These are phyloP conservation scores for Mycena epipterygia DNA, from an alignment of 768 basidiomycete species.

Conservation along the genomic window DNA sequence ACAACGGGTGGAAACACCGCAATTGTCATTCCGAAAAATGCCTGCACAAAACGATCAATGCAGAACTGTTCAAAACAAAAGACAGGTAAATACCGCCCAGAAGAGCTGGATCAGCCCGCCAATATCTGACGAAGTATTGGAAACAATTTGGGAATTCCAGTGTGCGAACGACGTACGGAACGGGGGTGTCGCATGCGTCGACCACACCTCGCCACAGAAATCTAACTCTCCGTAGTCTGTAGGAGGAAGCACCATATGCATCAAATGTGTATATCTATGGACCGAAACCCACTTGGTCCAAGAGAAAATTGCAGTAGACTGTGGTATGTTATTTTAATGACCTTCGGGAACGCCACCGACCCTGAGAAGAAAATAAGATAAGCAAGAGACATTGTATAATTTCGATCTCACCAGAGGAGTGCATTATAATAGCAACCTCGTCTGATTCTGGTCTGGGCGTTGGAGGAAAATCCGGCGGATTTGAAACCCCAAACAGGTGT, in stretches of 20 bases:
- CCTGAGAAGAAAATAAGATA: neutral
- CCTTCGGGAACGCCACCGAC: slow-evolving; percentile 2
- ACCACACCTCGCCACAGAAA: slow-evolving; percentile 2
- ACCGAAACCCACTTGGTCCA: neutral
- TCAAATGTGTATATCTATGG: neutral
- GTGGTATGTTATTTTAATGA: neutral
- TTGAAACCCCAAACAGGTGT: neutral
- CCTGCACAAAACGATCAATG: slow-evolving; percentile 29
- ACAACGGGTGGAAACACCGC: slow-evolving; percentile 44
- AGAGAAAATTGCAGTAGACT: neutral
- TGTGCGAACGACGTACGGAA: slow-evolving; percentile 1
- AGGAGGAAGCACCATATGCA: neutral
- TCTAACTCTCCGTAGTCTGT: slow-evolving; percentile 16
- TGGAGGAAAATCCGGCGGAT: neutral
- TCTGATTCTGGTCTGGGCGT: neutral
- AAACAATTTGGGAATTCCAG: neutral
- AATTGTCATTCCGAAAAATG: slow-evolving; percentile 42
- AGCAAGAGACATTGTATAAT: neutral
- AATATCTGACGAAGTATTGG: neutral
- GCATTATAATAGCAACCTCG: neutral
- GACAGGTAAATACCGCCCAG: neutral
- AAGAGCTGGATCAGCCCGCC: neutral
- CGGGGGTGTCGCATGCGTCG: neutral
- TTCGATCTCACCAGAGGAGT: slow-evolving; percentile 2
- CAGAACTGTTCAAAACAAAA: neutral